phyloP scores from a whole-genome alignment of 495 filamentous ascomycete genomes.

The Thermothielavioides terrestris region DNA sequence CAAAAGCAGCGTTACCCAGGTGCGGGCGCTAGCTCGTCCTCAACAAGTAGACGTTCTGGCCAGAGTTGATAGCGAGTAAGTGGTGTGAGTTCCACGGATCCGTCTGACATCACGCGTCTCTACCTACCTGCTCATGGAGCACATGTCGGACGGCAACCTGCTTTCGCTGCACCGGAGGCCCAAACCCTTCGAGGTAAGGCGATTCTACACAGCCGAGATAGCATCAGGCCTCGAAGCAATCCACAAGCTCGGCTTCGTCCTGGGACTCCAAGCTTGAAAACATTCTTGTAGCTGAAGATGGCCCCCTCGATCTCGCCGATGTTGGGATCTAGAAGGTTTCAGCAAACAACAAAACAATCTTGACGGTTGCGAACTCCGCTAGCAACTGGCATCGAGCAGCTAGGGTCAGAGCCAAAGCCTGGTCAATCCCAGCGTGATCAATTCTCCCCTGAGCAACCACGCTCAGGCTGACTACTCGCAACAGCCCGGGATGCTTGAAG shows the following conservation, averaged over 20 bases:
- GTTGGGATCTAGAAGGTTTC: constrained; percentile 91
- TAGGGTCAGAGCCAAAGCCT: too few species aligned
- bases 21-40: constrained; percentile 86
- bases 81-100: constrained; percentile 89
- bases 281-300: constrained; percentile 17
- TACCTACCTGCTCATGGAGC: constrained; percentile 97
- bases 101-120: constrained; percentile 79
- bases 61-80: constrained; percentile 93
- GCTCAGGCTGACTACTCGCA: too few species aligned
- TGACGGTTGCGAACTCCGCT: background rate
- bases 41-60: constrained; percentile 85
- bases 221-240: constrained; percentile 87
- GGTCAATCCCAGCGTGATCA: too few species aligned
- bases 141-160: constrained; percentile 85
- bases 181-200: constrained; percentile 87
- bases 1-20: constrained; percentile 90
- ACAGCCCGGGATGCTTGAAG: constrained; percentile 83
- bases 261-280: constrained; percentile 41
- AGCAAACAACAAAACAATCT: too few species aligned
- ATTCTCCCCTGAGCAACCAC: too few species aligned
- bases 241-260: constrained; percentile 88
- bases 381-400: background rate
- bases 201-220: constrained; percentile 97
- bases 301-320: constrained; percentile 88
- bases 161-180: constrained; percentile 97